Evolutionary conservation across 805 yeast genomes (phyloP).

Genomic region (Pichia californica): DNA sequence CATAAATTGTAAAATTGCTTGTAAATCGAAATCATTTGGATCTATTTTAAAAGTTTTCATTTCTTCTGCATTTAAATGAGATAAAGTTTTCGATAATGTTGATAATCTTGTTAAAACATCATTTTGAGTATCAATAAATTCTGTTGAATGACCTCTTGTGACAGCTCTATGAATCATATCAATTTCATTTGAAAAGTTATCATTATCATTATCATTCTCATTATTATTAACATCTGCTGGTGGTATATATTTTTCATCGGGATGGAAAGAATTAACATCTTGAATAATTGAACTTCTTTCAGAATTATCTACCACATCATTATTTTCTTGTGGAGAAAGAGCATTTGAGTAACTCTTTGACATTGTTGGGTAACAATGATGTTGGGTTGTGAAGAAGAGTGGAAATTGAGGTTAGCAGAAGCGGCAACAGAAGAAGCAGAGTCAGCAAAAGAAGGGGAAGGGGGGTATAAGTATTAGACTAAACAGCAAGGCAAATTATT

Average conservation of each 20-base stretch:
- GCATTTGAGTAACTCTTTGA: no score
- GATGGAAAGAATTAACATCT: conserved; percentile 2
- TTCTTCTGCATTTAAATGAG: conserved; percentile 11
- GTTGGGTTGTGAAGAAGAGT: no score
- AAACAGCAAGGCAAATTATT: no score
- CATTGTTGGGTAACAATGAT: no score
- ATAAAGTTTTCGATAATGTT: conserved; percentile 10
- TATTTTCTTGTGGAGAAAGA: not conserved
- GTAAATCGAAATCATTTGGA: conserved; percentile 34
- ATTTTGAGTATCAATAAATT: not conserved
- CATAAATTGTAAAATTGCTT: conserved; percentile 31
- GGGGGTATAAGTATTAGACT: no score
- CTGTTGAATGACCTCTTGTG: not conserved
- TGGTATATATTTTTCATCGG: not conserved
- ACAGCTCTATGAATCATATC: not conserved
- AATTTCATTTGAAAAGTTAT: not conserved
- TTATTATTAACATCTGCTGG: not conserved
- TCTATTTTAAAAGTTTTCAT: conserved; percentile 14
- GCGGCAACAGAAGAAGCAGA: no score
- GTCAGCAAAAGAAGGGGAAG: no score
- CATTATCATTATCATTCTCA: not conserved
- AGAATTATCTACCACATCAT: not conserved
- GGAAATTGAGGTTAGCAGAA: no score
- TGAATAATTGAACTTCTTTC: not conserved
- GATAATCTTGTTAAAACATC: conserved; percentile 8